phyloP scores from a whole-genome alignment of 257 asterid species.

The Nicotiana tomentosiformis region DNA sequence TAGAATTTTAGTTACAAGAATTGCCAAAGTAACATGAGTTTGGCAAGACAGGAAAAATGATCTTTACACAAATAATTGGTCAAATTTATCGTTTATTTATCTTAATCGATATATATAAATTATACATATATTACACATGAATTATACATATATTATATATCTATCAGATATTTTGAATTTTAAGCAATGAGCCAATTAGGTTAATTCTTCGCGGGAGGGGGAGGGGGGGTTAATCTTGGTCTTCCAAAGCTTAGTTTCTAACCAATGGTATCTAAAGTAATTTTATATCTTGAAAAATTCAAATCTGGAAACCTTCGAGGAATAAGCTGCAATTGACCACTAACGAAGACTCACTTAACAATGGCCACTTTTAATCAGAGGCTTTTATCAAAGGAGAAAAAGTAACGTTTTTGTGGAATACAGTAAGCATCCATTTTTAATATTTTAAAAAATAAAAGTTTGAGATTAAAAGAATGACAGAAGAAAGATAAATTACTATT shows the following conservation, averaged over 20 bases:
- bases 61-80: no score
- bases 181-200: no score
- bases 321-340: neutral
- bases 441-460: conserved; percentile 3
- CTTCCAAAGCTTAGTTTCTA: neutral
- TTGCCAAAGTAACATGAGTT: no score
- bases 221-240: neutral
- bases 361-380: neutral
- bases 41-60: no score
- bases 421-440: neutral
- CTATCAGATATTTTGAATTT: accelerated
- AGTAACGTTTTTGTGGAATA: neutral
- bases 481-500: neutral
- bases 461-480: neutral
- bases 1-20: no score
- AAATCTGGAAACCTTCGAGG: neutral
- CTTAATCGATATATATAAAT: no score
- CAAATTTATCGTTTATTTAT: no score
- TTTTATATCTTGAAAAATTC: neutral
- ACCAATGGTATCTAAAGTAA: neutral
- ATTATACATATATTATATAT: no score
- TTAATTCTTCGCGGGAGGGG: no score
- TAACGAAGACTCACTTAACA: neutral
- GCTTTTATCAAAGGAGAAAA: conserved; percentile 5
- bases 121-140: no score